A percentile compares a stretch with the other conserved stretches of the same genome.
Conservation (phyloP, 768 basidiomycete species). For the Russula sp. region DNA sequence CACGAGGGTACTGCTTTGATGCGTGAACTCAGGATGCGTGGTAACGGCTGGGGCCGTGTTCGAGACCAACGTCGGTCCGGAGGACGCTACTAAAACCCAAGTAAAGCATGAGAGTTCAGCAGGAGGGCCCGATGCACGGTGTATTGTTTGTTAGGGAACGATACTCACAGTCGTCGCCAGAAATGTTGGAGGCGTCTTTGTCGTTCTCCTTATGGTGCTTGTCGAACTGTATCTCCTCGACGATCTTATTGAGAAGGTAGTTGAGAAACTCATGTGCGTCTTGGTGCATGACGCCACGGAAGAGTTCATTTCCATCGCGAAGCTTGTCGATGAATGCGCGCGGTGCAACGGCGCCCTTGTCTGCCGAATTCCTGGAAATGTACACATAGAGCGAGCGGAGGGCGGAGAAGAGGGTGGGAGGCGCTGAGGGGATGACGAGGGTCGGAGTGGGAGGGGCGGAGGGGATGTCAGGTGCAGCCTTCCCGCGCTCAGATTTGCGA, state of each 20-base stretch:
- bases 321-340: conserved; percentile 90
- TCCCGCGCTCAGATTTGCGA: conserved; percentile 53
- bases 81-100: conserved; percentile 45
- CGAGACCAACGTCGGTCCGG: conserved; percentile 48
- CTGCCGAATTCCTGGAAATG: conserved; percentile 70
- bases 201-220: conserved; percentile 30
- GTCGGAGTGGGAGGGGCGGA: conserved; percentile 29
- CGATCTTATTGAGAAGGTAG: conserved; percentile 85
- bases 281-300: conserved; percentile 89
- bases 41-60: conserved; percentile 31
- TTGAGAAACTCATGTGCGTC: conserved; percentile 99
- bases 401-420: conserved; percentile 82
- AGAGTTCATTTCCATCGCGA: conserved; percentile 86
- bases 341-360: conserved; percentile 83
- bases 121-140: neutral
- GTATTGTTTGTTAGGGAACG: neutral
- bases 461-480: conserved; percentile 30
- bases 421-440: conserved; percentile 46
- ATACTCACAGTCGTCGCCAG: conserved; percentile 61
- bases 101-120: conserved; percentile 3
- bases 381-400: conserved; percentile 85
- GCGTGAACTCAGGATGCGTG: conserved; percentile 37
- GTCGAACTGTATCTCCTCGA: conserved; percentile 85
- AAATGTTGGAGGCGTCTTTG: conserved; percentile 19
- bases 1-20: conserved; percentile 59